phyloP scores from a whole-genome alignment of 441 rosid genomes.

The Jatropha multifida region DNA sequence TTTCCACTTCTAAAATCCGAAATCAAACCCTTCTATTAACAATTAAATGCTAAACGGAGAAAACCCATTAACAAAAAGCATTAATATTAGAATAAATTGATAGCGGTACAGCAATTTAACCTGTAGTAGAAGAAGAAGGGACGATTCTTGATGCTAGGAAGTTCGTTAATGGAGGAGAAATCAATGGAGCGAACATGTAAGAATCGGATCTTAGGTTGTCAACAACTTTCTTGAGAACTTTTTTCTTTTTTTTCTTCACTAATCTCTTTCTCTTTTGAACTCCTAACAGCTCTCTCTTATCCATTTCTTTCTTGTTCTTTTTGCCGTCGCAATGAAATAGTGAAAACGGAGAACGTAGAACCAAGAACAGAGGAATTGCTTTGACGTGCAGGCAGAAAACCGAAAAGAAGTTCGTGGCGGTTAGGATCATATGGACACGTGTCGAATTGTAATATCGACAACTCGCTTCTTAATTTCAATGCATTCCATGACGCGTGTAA shows the following conservation, averaged over 20 bases:
- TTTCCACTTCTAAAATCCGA: constrained; percentile 12
- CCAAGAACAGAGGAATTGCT: neutral
- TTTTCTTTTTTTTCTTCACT: constrained; percentile 29
- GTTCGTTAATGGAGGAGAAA: constrained; percentile 23
- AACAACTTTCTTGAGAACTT: constrained; percentile 25
- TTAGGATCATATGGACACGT: neutral
- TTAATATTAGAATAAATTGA: neutral
- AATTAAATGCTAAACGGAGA: neutral
- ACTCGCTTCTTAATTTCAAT: neutral
- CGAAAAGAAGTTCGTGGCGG: neutral
- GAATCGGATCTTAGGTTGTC: constrained; percentile 45
- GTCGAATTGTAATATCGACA: neutral
- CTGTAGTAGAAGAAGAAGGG: constrained; percentile 1
- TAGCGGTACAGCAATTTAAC: no score
- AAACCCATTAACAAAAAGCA: neutral
- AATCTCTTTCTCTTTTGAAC: constrained; percentile 27
- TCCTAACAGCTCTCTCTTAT: constrained; percentile 18
- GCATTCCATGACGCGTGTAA: neutral
- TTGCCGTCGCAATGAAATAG: no score
- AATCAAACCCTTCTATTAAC: neutral
- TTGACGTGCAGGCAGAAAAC: no score
- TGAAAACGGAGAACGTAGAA: neutral
- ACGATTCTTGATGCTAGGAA: constrained; percentile 10
- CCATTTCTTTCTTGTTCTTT: constrained; percentile 16
- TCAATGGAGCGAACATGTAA: constrained; percentile 52